Evolutionary conservation across 2,329 filamentous ascomycete species (phyloP).

Genomic region (Monosporascus sp.): DNA sequence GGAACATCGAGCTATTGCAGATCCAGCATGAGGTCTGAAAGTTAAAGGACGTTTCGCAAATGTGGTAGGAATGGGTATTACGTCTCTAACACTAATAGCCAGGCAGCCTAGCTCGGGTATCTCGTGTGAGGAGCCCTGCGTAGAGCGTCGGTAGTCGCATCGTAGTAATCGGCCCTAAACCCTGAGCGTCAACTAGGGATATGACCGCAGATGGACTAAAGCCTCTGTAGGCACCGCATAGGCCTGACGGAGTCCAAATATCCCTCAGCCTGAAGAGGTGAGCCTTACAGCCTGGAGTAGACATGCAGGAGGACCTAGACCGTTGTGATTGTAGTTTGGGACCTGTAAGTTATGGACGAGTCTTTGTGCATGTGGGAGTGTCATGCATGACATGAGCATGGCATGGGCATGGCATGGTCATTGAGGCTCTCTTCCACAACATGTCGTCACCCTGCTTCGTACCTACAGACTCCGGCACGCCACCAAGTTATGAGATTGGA

Average conservation of each 20-base stretch:
- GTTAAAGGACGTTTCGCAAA: not conserved
- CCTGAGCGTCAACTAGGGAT: not conserved
- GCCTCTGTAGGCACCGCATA: not conserved
- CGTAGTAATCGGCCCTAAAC: not conserved
- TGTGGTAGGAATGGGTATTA: too few species aligned
- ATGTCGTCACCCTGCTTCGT: slow-evolving; percentile 21
- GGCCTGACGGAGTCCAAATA: not conserved
- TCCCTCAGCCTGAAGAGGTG: too few species aligned
- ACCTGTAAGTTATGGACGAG: not conserved
- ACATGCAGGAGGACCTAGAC: too few species aligned
- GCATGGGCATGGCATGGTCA: slow-evolving; percentile 23
- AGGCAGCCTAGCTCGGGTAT: not conserved
- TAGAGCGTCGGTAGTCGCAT: not conserved
- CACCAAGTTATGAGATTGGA: not conserved
- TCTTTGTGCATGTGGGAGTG: slow-evolving; percentile 17
- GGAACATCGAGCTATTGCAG: not conserved
- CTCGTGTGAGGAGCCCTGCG: not conserved
- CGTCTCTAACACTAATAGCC: too few species aligned
- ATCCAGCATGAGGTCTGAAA: not conserved
- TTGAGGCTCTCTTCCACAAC: slow-evolving; percentile 27
- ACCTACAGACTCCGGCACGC: slow-evolving; percentile 13
- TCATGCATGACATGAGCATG: slow-evolving; percentile 27
- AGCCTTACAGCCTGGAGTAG: too few species aligned
- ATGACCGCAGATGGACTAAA: not conserved
- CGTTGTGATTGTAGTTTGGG: not conserved